Percentiles rank a stretch among this genome's conserved stretches.
phyloP scores from a whole-genome alignment of 163 green algal genomes.

The Scenedesmus sp. region DNA sequence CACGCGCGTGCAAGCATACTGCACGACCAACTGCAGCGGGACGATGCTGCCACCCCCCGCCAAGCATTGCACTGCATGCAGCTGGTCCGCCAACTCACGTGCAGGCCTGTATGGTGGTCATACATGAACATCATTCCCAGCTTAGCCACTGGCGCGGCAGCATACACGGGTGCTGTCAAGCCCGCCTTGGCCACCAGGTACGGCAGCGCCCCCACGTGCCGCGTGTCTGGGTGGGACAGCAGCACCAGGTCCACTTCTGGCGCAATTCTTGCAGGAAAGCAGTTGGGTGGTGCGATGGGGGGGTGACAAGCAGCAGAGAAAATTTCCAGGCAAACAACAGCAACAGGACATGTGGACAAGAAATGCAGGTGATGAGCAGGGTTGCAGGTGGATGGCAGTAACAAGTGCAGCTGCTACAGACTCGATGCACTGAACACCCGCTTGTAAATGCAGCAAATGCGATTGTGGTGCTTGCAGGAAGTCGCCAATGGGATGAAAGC shows the following conservation, averaged over 20 bases:
- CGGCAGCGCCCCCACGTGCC: slow-evolving; percentile 90
- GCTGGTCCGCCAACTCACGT: slow-evolving; percentile 11
- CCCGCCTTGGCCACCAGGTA: slow-evolving; percentile 80
- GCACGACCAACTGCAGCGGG: no score
- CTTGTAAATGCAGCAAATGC: not conserved
- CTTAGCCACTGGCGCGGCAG: slow-evolving; percentile 85
- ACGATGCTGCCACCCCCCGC: no score
- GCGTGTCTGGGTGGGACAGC: slow-evolving; percentile 86
- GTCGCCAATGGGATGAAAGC: no score
- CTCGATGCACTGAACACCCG: no score
- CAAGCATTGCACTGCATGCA: not conserved
- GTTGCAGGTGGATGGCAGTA: not conserved
- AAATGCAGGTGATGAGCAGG: not conserved
- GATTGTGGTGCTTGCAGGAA: no score
- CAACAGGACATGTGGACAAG: not conserved
- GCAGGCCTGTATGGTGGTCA: slow-evolving; percentile 67
- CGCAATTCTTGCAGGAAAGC: slow-evolving; percentile 41
- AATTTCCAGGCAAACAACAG: not conserved
- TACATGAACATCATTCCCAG: slow-evolving; percentile 92
- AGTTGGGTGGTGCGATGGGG: not conserved
- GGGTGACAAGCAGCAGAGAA: not conserved
- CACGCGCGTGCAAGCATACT: not conserved
- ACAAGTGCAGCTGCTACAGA: not conserved
- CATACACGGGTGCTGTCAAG: slow-evolving; percentile 82
- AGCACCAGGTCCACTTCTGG: slow-evolving; percentile 83